Evolutionary conservation across 257 asterid genomes (phyloP).

Genomic region (Apocynum venetum): DNA sequence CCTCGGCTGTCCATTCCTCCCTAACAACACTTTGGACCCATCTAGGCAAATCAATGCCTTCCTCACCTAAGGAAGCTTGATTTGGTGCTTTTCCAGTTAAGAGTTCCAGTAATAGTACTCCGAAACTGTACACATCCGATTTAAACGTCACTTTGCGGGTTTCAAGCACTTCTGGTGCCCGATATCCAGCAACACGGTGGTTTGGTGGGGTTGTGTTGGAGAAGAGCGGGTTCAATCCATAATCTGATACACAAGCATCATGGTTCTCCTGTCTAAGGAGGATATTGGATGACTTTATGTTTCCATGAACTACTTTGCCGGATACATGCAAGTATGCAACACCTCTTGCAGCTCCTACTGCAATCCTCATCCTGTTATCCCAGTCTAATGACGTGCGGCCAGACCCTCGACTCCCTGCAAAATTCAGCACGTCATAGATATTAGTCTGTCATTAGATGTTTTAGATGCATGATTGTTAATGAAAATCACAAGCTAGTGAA

Average conservation of each 20-base stretch:
- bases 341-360: conserved; percentile 75
- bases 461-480: neutral
- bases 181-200: conserved; percentile 82
- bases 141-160: conserved; percentile 70
- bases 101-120: conserved; percentile 73
- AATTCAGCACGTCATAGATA: neutral
- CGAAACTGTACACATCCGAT: conserved; percentile 88
- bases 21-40: conserved; percentile 98
- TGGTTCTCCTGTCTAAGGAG: conserved; percentile 67
- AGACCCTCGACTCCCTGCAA: conserved; percentile 89
- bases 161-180: conserved; percentile 92
- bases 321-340: conserved; percentile 71
- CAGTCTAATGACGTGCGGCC: conserved; percentile 97
- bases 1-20: conserved; percentile 99
- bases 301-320: conserved; percentile 74
- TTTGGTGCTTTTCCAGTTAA: conserved; percentile 92
- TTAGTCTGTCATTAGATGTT: neutral
- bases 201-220: conserved; percentile 52
- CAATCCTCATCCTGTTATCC: conserved; percentile 79
- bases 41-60: conserved; percentile 89
- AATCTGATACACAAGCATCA: conserved; percentile 70
- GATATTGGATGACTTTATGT: conserved; percentile 90
- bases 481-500: neutral
- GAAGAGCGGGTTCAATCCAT: conserved; percentile 77
- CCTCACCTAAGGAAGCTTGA: conserved; percentile 90